phyloP scores from a whole-genome alignment of 2,329 filamentous ascomycete species.

The Botrytis deweyae region DNA sequence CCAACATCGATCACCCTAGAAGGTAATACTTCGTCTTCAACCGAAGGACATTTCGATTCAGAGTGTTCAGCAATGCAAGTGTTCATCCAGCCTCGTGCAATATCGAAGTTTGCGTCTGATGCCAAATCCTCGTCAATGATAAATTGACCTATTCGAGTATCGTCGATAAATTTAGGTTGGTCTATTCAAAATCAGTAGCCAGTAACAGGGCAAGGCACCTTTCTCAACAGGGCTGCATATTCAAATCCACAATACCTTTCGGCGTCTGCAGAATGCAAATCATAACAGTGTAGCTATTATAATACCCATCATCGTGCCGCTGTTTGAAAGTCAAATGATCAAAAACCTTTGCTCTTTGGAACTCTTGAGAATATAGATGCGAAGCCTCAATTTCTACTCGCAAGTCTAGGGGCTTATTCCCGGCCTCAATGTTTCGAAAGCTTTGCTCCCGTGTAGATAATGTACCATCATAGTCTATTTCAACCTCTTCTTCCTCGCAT shows the following conservation, averaged over 20 bases:
- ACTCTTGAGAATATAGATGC: accelerated
- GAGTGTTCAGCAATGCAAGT: not conserved
- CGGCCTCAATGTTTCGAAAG: not conserved
- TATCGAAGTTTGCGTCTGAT: not conserved
- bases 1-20: not conserved
- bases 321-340: not conserved
- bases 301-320: no score
- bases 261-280: not conserved
- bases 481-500: not conserved
- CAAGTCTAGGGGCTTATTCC: not conserved
- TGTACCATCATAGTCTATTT: accelerated
- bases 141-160: not conserved
- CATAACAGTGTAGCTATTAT: no score
- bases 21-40: not conserved
- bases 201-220: not conserved
- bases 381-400: not conserved
- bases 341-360: accelerated
- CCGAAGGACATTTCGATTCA: not conserved
- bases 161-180: not conserved
- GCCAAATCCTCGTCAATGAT: not conserved
- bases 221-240: not conserved
- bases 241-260: not conserved
- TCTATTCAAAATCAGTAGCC: not conserved
- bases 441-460: not conserved
- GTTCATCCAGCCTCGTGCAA: not conserved